A percentile compares a stretch with the other conserved stretches of the same genome.
Evolutionary conservation across 805 yeast species (phyloP).

Genomic region (Metschnikowia rubicola): DNA sequence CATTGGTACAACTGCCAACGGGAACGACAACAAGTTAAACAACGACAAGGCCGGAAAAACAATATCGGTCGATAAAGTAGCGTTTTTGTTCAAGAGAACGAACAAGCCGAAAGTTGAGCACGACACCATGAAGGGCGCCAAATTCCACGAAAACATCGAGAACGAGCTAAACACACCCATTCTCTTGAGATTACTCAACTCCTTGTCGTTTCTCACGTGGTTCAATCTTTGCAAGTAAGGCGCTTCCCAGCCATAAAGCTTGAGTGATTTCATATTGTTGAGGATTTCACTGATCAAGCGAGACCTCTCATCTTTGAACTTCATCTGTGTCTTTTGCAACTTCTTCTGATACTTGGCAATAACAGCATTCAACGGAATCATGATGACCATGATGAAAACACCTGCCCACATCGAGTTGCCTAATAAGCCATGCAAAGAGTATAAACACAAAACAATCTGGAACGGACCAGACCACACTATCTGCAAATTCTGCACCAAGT

Average conservation of each 20-base stretch:
- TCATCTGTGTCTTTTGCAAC: constrained; percentile 84
- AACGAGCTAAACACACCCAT: constrained; percentile 73
- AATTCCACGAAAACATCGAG: constrained; percentile 71
- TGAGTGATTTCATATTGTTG: constrained; percentile 87
- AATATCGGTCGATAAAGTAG: constrained; percentile 80
- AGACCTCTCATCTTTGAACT: constrained; percentile 86
- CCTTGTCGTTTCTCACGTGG: constrained; percentile 83
- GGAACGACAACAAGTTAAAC: constrained; percentile 86
- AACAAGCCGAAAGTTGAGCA: constrained; percentile 86
- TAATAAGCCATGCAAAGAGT: constrained; percentile 64
- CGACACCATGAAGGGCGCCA: constrained; percentile 87
- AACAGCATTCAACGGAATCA: constrained; percentile 75
- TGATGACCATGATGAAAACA: constrained; percentile 68
- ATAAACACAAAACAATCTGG: constrained; percentile 73
- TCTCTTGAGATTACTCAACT: constrained; percentile 67
- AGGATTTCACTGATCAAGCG: constrained; percentile 83
- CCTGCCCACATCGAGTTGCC: constrained; percentile 98
- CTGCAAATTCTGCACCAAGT: constrained; percentile 72
- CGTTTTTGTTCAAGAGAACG: constrained; percentile 50
- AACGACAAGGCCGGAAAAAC: constrained; percentile 89
- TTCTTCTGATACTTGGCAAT: constrained; percentile 66
- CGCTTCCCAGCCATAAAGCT: constrained; percentile 92
- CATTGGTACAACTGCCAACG: constrained; percentile 88
- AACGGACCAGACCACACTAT: constrained; percentile 92
- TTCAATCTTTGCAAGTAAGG: constrained; percentile 75